A percentile compares a stretch with the other conserved stretches of the same genome.
phyloP scores from a whole-genome alignment of 805 yeast genomes.

The Nakazawaea holstii region DNA sequence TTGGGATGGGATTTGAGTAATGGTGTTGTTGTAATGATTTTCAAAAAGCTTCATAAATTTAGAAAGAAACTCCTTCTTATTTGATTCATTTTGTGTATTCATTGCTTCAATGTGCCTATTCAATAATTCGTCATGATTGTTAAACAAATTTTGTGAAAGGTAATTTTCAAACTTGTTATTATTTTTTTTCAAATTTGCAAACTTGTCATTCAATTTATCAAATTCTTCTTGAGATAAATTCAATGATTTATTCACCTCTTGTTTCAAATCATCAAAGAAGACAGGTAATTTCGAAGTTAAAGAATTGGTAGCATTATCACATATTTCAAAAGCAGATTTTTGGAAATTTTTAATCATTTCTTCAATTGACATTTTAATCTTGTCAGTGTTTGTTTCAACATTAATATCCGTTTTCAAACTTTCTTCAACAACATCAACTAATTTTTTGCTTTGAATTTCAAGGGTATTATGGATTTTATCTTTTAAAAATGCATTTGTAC shows the following conservation, averaged over 20 bases:
- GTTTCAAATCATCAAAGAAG: constrained; percentile 16
- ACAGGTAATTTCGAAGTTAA: constrained; percentile 18
- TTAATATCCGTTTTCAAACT: background rate
- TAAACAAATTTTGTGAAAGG: constrained; percentile 7
- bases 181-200: background rate
- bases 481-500: constrained; percentile 13
- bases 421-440: constrained; percentile 10
- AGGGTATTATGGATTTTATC: constrained; percentile 14
- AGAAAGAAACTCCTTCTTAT: constrained; percentile 7
- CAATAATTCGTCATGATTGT: constrained; percentile 8
- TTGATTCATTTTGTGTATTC: constrained; percentile 4
- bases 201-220: constrained; percentile 6
- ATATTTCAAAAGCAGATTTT: constrained; percentile 16
- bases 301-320: constrained; percentile 17
- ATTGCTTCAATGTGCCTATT: constrained; percentile 7
- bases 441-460: constrained; percentile 12
- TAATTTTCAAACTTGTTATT: constrained; percentile 7
- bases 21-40: background rate
- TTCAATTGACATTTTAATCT: constrained; percentile 14
- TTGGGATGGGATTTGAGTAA: constrained; percentile 1
- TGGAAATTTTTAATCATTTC: constrained; percentile 14
- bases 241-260: constrained; percentile 12
- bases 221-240: constrained; percentile 17
- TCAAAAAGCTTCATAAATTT: background rate
- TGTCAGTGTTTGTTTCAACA: background rate